These are phyloP conservation scores for Eucommia ulmoides DNA, from an alignment of 257 asterid genomes.

Conservation along the genomic window DNA sequence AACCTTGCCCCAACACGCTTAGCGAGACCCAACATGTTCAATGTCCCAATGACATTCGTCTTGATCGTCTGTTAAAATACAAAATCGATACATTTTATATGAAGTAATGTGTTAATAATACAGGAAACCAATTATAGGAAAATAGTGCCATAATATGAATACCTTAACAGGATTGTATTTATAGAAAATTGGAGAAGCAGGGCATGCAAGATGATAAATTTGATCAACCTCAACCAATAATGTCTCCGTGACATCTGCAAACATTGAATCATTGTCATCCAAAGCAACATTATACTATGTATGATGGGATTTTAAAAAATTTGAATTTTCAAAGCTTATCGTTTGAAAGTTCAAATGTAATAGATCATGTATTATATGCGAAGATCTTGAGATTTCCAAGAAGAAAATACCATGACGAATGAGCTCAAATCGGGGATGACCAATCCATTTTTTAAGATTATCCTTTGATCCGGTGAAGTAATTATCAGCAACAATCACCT, in stretches of 20 bases:
- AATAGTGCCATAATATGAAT: too few species aligned
- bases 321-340: too few species aligned
- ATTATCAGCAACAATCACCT: constrained; percentile 94
- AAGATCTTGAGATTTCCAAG: too few species aligned
- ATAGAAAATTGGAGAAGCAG: constrained; percentile 98
- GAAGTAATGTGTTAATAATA: too few species aligned
- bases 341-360: too few species aligned
- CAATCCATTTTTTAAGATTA: constrained; percentile 85
- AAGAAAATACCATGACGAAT: constrained; percentile 71
- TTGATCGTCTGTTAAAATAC: neutral
- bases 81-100: too few species aligned
- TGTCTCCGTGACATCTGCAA: constrained; percentile 94
- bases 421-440: constrained; percentile 97
- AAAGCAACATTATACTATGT: too few species aligned
- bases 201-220: constrained; percentile 98
- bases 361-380: too few species aligned
- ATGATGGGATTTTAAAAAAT: too few species aligned
- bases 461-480: constrained; percentile 97
- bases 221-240: constrained; percentile 80
- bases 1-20: constrained; percentile 95
- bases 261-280: too few species aligned
- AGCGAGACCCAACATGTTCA: constrained; percentile 66
- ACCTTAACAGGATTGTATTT: constrained; percentile 97
- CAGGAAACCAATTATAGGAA: too few species aligned
- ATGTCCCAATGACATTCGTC: neutral